These are phyloP conservation scores for Linum trigynum DNA, from an alignment of 345 rosid genomes.

Conservation along the genomic window DNA sequence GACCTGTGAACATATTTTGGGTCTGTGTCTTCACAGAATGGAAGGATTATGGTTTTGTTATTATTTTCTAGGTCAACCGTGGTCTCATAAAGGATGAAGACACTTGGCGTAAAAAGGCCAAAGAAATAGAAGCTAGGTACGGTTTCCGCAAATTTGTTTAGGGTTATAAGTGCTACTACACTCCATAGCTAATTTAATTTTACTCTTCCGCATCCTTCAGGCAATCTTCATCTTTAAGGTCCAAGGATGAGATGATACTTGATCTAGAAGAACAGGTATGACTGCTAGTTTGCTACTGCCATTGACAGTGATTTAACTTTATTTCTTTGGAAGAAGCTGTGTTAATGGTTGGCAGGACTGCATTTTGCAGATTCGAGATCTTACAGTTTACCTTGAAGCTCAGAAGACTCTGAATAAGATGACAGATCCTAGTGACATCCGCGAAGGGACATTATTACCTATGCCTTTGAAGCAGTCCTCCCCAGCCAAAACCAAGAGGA, in stretches of 20 bases:
- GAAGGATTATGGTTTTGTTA: neutral
- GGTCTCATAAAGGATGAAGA: conserved; percentile 69
- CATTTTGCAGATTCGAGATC: conserved; percentile 63
- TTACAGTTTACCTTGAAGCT: conserved; percentile 60
- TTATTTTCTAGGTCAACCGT: conserved; percentile 40
- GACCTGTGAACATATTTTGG: neutral
- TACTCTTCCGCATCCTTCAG: conserved; percentile 22
- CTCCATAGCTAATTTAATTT: neutral
- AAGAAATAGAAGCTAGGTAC: conserved; percentile 80
- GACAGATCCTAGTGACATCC: conserved; percentile 47
- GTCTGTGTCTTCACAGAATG: neutral
- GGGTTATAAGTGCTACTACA: neutral
- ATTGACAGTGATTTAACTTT: neutral
- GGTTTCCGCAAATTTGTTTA: conserved; percentile 2
- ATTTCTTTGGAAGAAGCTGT: neutral
- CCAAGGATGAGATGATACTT: conserved; percentile 48
- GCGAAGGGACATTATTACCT: conserved; percentile 59
- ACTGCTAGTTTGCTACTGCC: neutral
- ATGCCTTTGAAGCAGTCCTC: conserved; percentile 47
- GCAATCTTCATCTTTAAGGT: conserved; percentile 31
- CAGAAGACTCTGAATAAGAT: conserved; percentile 54
- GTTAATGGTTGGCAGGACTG: neutral
- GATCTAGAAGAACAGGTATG: conserved; percentile 83
- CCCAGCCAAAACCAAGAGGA: conserved; percentile 32
- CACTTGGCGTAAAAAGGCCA: conserved; percentile 44